Evolutionary conservation across 306 rosid genomes (phyloP), one percentile per base, ranked within the genome.

Genomic region (Morella rubra): DNA sequence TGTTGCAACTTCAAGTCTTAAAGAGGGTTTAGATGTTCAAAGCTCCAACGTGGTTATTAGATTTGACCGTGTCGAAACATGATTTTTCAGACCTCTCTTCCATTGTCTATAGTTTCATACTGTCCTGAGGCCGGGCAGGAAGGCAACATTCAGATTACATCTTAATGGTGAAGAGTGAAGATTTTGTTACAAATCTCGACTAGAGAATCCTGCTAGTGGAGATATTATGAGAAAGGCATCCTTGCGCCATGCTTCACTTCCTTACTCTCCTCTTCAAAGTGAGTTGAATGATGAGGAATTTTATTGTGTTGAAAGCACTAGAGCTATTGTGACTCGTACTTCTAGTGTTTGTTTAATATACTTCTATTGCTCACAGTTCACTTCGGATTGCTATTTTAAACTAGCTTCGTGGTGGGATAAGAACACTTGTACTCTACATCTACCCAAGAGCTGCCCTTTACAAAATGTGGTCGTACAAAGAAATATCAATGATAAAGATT

Each of bases 1-100:
- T 78, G 96, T 94, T 79, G 97, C 98, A 80, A 94, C 98, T 22
- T 91, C 98, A 65, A 94, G 91, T 83, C 97, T 94, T 53, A 97
- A 94, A 82, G 98, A 94, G 83, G 98, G 98, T 51, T 77, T 94
- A 74, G 98, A 94, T 77, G 92, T 94, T 58, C 95, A 91, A 79
- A 89, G 91, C 71, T 94, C 97, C 87, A 90, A 94, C 74, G 72
- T 94, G 84, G 98, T 91, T 24, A 77, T 94, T 53, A 88, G 97
- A 85, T 94, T 94, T 83, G 98, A 94, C 82, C 27, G 27, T 24
- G 1, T 24, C 27, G 0, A 24, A 24, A 24, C 27, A 24, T 24
- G 27, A 24, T 24, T 24, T 24, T 24, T 24, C 27, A 24, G 1
- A 24, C 27, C 97, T 97, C 3, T 86, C 82, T 65, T 81, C 88